Base-by-base conservation (phyloP, 2,329 filamentous ascomycete species). In the Bertia moriformis region DNA sequence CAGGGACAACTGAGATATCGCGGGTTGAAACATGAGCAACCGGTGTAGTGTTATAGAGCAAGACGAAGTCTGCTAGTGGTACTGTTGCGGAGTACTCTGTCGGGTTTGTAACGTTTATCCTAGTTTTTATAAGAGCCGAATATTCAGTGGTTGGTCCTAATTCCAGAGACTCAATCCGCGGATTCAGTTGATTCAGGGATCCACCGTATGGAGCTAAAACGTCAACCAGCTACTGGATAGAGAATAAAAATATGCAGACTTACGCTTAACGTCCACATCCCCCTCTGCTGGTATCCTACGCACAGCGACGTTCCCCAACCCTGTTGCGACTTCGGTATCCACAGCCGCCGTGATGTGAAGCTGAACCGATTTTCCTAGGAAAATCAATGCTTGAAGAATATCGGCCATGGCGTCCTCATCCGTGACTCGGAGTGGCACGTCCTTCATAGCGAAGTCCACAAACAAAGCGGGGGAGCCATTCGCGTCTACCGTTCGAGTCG, bases 261-360 rank as follows among this genome's bases (percentile, higher is more conserved):
- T 80, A 94, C 87, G 83, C 73, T 93, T 93, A 65, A 96, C 75
- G 60, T 83, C 83, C 53, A 98, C 78, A 52, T 79, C 73, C 49
- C 91, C 88, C 65, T 87, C 71, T 57, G 76, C 86, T 37, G 89
- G 89, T 51, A 98, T 81, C 47, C 81, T 77, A 57, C 84, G 85
- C 50, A 96, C 65, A 40, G 81, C 71, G 51, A 96, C 73, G 48
- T 79, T 67, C 38, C 91, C 91, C 45, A 98, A 67, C 18, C 82
- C 78, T 19, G 88, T 95, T 42, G 77, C 67, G 39, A 95, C 73
- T 51, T 83, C 75, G 46, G 88, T 83, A 57, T 93, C 85, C 41
- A 96, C 86, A 33, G 72, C 67, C 17, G 89, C 87, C 48, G 81
- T 70, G 46, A 96, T 75, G 39, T 76, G 72, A 40, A 98, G 65